A percentile compares a stretch with the other conserved stretches of the same genome.
phyloP scores from a whole-genome alignment of 129 eudicot genomes.

The Scalesia atractyloides region DNA sequence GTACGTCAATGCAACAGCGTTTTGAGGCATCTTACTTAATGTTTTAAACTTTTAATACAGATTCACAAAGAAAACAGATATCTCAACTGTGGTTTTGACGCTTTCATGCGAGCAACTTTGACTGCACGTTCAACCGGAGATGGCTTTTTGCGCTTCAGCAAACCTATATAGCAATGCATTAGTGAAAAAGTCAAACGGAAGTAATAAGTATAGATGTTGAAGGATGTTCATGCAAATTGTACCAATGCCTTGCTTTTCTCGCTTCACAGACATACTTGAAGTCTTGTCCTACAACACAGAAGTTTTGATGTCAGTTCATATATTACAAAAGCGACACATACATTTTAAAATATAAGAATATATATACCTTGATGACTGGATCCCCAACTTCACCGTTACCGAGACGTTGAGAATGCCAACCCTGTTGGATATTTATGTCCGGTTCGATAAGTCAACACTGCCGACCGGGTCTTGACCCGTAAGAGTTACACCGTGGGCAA shows the following conservation, averaged over 20 bases:
- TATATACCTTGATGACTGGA: constrained; percentile 80
- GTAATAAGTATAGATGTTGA: neutral
- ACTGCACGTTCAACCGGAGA: constrained; percentile 64
- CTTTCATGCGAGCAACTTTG: constrained; percentile 58
- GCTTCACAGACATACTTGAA: constrained; percentile 47
- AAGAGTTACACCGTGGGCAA: too few species aligned
- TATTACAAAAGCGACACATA: constrained; percentile 10
- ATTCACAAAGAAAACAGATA: constrained; percentile 27
- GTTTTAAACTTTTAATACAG: neutral
- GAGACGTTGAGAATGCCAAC: constrained; percentile 94
- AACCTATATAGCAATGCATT: constrained; percentile 44
- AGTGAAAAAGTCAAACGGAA: constrained; percentile 12
- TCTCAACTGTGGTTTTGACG: constrained; percentile 73
- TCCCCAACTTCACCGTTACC: constrained; percentile 94
- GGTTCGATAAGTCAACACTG: too few species aligned
- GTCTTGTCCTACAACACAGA: constrained; percentile 66
- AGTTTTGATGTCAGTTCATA: neutral
- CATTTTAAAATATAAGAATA: constrained; percentile 12
- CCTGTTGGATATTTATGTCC: too few species aligned
- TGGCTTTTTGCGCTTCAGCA: constrained; percentile 74
- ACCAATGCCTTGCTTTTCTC: constrained; percentile 88
- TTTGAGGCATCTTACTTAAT: neutral
- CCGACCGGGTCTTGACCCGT: too few species aligned
- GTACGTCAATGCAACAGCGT: constrained; percentile 1
- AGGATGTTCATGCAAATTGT: constrained; percentile 22